phyloP scores from a whole-genome alignment of 179 eudicot genomes.

The Silene vulgaris region DNA sequence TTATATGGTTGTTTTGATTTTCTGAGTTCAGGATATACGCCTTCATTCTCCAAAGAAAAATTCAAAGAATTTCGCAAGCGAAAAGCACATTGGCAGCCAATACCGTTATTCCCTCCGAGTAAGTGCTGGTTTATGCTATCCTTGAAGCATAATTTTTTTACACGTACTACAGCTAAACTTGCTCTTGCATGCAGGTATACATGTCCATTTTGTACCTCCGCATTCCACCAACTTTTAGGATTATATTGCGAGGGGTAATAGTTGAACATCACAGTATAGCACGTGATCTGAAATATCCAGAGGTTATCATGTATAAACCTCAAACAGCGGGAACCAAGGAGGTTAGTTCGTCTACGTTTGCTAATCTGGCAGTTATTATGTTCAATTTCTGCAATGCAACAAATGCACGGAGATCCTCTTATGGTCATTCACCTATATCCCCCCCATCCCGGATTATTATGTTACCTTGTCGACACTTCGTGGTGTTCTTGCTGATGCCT shows the following conservation, averaged over 20 bases:
- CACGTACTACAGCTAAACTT: neutral
- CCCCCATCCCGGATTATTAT: too few species aligned
- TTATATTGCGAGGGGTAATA: conserved; percentile 57
- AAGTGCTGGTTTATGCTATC: conserved; percentile 32
- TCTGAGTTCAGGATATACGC: conserved; percentile 56
- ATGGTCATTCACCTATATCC: too few species aligned
- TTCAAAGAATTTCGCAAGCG: conserved; percentile 27
- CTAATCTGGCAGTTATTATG: neutral
- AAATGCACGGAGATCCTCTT: too few species aligned
- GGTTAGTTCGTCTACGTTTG: conserved; percentile 28
- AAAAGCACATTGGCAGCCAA: conserved; percentile 63
- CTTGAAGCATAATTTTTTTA: neutral
- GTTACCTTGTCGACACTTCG: neutral
- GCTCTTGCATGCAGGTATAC: conserved; percentile 33
- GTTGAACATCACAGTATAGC: conserved; percentile 71
- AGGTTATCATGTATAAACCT: conserved; percentile 72
- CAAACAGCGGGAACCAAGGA: conserved; percentile 52
- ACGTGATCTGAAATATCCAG: conserved; percentile 59
- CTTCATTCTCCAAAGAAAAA: conserved; percentile 24
- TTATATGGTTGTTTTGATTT: conserved; percentile 9
- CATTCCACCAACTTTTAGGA: conserved; percentile 53
- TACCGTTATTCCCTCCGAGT: conserved; percentile 73
- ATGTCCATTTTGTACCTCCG: conserved; percentile 69
- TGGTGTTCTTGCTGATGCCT: conserved; percentile 4
- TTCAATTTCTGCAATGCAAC: neutral